These are phyloP conservation scores for Tulasnella calospora DNA, from an alignment of 768 basidiomycete genomes.

Conservation along the genomic window DNA sequence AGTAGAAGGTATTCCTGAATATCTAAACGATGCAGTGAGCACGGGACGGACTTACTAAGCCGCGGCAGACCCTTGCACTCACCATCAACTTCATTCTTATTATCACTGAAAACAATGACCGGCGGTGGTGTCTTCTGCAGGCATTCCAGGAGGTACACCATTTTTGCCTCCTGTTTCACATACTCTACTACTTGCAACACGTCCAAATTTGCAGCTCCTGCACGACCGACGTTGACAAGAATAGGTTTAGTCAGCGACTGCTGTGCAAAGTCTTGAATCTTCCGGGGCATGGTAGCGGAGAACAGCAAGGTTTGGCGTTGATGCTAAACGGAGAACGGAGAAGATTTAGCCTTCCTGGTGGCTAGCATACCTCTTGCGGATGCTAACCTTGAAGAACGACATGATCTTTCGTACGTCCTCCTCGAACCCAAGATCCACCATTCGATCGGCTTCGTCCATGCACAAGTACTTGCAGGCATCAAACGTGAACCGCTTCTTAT, in stretches of 20 bases:
- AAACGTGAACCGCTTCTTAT: slow-evolving; percentile 89
- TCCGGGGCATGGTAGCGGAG: slow-evolving; percentile 98
- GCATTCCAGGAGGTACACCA: slow-evolving; percentile 97
- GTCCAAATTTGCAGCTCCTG: slow-evolving; percentile 95
- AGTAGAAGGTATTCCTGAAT: slow-evolving; percentile 96
- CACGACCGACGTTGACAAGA: slow-evolving; percentile 94
- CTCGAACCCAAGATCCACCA: slow-evolving; percentile 99
- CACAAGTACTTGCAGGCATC: slow-evolving; percentile 93
- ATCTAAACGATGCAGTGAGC: slow-evolving; percentile 48
- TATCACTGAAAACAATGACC: slow-evolving; percentile 96
- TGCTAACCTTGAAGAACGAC: slow-evolving; percentile 88
- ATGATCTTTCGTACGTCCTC: slow-evolving; percentile 98
- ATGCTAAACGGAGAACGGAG: slow-evolving; percentile 45
- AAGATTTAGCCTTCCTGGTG: slow-evolving; percentile 6
- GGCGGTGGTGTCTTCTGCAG: slow-evolving; percentile 98
- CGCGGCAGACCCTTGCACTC: slow-evolving; percentile 29
- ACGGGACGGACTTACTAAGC: background rate
- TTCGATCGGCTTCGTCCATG: slow-evolving; percentile 99
- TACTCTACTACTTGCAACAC: slow-evolving; percentile 90
- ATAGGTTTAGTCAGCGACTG: slow-evolving; percentile 93
- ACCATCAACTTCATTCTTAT: slow-evolving; percentile 99
- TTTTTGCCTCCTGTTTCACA: slow-evolving; percentile 99
- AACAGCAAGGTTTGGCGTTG: slow-evolving; percentile 96
- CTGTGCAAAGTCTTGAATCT: slow-evolving; percentile 98
- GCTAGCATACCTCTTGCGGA: background rate